Conservation (phyloP, 768 basidiomycete genomes). For the Tylopilus balloui region DNA sequence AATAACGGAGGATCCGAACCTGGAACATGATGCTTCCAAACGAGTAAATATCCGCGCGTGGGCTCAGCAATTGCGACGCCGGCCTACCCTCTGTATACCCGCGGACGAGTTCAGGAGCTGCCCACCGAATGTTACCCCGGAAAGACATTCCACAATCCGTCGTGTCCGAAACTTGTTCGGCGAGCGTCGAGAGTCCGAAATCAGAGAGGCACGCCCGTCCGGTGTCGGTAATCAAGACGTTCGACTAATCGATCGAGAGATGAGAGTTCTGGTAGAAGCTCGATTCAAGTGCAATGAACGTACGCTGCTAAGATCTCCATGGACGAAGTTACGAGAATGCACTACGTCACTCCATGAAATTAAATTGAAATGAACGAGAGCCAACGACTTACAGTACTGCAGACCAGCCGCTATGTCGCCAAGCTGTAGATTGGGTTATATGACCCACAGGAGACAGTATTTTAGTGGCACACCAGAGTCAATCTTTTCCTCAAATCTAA, state of each 20-base stretch:
- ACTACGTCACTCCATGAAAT: slow-evolving; percentile 12
- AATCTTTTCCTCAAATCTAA: slow-evolving; percentile 17
- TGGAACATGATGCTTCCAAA: slow-evolving; percentile 30
- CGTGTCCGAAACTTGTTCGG: slow-evolving; percentile 8
- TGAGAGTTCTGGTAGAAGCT: neutral
- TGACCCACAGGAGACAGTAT: neutral
- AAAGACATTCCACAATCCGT: slow-evolving; percentile 3
- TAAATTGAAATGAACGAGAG: neutral
- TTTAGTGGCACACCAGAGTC: slow-evolving; percentile 10
- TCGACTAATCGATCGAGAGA: slow-evolving; percentile 8
- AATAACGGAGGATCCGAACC: slow-evolving; percentile 13
- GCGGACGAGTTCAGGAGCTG: slow-evolving; percentile 26
- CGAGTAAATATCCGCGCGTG: slow-evolving; percentile 25
- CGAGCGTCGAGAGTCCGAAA: slow-evolving; percentile 28
- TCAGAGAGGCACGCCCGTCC: slow-evolving; percentile 26
- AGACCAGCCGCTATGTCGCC: slow-evolving; percentile 23
- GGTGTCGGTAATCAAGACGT: slow-evolving; percentile 15
- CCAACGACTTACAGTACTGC: slow-evolving; percentile 13
- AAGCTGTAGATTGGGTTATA: slow-evolving; percentile 16
- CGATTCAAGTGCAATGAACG: neutral
- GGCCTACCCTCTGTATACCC: neutral
- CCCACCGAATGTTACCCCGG: slow-evolving; percentile 29
- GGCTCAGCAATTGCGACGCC: slow-evolving; percentile 7
- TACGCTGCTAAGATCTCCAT: slow-evolving; percentile 40
- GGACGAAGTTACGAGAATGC: slow-evolving; percentile 26